phyloP scores from a whole-genome alignment of 371 early-diverging fungal species.

The Circinella minor region DNA sequence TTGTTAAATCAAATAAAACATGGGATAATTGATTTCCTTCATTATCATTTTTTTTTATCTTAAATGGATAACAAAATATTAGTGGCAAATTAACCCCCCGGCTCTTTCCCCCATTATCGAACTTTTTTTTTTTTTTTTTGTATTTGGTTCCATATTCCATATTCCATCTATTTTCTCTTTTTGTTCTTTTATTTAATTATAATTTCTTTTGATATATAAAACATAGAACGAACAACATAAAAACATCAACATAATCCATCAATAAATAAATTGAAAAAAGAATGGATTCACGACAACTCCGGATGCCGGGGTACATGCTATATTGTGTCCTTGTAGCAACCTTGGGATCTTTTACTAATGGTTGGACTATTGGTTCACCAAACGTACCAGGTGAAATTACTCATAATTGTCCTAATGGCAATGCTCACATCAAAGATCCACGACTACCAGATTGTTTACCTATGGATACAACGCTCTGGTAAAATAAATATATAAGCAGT shows the following conservation, averaged over 20 bases:
- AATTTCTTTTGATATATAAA: too few relatives aligned
- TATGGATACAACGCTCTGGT: slow-evolving; percentile 28
- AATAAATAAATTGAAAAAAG: neutral
- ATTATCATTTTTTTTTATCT: neutral
- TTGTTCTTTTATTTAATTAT: too few relatives aligned
- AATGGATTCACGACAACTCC: slow-evolving; percentile 48
- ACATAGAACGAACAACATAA: too few relatives aligned
- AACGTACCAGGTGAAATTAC: slow-evolving; percentile 46
- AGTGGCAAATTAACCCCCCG: too few relatives aligned
- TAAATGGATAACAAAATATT: too few relatives aligned
- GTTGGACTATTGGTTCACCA: slow-evolving; percentile 52
- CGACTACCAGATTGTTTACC: slow-evolving; percentile 36
- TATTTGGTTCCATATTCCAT: too few relatives aligned
- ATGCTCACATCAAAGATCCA: slow-evolving; percentile 25
- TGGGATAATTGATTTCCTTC: neutral
- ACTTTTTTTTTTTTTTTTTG: too few relatives aligned
- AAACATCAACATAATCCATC: neutral
- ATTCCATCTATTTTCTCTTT: too few relatives aligned
- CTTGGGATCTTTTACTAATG: slow-evolving; percentile 43
- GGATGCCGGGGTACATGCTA: slow-evolving; percentile 47
- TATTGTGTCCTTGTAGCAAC: slow-evolving; percentile 43
- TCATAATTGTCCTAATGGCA: slow-evolving; percentile 36
- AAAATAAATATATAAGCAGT: neutral
- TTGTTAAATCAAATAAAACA: slow-evolving; percentile 8
- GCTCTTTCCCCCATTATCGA: too few relatives aligned